phyloP scores from a whole-genome alignment of 139 green algal genomes.

The Ettlia oleoabundans region DNA sequence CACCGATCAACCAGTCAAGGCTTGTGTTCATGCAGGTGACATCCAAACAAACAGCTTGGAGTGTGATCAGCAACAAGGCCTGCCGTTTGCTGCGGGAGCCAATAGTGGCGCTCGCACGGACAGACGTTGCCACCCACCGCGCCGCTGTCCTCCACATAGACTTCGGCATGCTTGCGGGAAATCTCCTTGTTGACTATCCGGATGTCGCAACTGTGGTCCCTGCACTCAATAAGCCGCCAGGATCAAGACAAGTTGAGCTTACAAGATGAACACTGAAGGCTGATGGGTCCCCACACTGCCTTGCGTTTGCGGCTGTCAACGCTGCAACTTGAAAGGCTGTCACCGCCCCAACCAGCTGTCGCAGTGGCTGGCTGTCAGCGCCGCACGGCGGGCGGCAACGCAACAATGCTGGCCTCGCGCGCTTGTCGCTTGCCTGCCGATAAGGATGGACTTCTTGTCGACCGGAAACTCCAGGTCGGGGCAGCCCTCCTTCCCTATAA shows the following conservation, averaged over 20 bases:
- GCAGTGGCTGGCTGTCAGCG: neutral
- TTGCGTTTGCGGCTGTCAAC: no score
- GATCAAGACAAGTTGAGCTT: neutral
- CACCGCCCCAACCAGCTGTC: neutral
- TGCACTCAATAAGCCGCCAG: slow-evolving; percentile 9
- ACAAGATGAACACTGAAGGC: no score
- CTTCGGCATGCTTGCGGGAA: slow-evolving; percentile 50
- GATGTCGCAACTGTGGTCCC: slow-evolving; percentile 58
- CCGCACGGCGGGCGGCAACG: no score
- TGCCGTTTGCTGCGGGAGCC: no score
- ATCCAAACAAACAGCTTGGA: neutral
- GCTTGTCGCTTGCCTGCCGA: no score
- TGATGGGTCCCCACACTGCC: no score
- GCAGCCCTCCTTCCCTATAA: slow-evolving; percentile 40
- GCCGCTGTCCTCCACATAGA: slow-evolving; percentile 47
- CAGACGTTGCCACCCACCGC: neutral
- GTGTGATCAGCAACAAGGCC: no score
- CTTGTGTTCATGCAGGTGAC: neutral
- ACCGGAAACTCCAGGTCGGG: slow-evolving; percentile 45
- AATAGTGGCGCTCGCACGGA: no score
- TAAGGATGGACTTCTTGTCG: slow-evolving; percentile 45
- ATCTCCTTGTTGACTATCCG: slow-evolving; percentile 55
- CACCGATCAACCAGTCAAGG: no score
- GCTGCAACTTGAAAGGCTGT: neutral
- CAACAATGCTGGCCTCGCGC: no score